A percentile compares a stretch with the other conserved stretches of the same genome.
Evolutionary conservation across 495 filamentous ascomycete species (phyloP).

Genomic region (Cenococcum geophilum): DNA sequence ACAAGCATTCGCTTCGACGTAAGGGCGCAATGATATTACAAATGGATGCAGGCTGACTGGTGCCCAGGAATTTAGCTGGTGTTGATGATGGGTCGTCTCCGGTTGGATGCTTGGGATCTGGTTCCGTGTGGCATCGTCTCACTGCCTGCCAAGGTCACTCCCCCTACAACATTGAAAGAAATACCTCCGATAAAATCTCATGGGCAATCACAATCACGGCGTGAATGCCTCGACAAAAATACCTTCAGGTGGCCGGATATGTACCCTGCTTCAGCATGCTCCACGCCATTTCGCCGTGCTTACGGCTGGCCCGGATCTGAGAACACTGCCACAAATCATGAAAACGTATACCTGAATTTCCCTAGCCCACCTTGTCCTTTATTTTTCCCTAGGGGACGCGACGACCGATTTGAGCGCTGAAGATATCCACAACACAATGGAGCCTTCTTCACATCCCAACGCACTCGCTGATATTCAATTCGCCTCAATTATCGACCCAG

Average conservation of each 20-base stretch:
- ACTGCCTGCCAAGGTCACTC: background rate
- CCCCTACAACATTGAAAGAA: background rate
- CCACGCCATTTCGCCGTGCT: background rate
- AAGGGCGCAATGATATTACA: no score
- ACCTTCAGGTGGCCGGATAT: background rate
- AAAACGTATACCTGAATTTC: background rate
- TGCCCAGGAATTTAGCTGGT: background rate
- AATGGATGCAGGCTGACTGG: no score
- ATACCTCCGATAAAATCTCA: background rate
- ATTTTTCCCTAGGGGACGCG: background rate
- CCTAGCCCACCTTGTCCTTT: conserved; percentile 3
- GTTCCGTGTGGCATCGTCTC: background rate
- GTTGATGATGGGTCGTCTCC: background rate
- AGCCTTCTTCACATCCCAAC: conserved; percentile 13
- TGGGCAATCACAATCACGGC: background rate
- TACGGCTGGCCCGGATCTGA: conserved; percentile 4
- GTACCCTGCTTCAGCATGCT: background rate
- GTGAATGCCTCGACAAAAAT: no score
- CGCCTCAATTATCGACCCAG: conserved; percentile 20
- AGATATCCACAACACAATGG: background rate
- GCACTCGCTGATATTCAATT: conserved; percentile 29
- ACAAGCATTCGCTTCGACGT: no score
- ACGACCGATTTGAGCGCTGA: background rate
- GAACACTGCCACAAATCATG: conserved; percentile 1
- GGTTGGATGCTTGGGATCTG: background rate